phyloP scores from a whole-genome alignment of 495 filamentous ascomycete genomes.

The Trichocladium uniseriatum region DNA sequence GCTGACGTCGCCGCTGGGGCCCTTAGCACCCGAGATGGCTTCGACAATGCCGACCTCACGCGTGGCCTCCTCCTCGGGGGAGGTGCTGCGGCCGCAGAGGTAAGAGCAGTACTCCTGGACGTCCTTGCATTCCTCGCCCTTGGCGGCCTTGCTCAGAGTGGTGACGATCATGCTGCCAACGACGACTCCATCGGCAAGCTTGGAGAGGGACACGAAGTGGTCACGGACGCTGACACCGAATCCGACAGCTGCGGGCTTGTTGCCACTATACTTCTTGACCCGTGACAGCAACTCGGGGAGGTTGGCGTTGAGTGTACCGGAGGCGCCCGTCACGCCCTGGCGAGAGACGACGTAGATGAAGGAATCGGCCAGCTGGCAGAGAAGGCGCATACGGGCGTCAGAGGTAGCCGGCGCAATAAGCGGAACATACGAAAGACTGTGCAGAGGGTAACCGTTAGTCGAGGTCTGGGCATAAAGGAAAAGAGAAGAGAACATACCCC shows the following conservation, averaged over 20 bases:
- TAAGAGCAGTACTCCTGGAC: constrained; percentile 81
- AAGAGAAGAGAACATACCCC: constrained; percentile 41
- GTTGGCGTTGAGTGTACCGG: constrained; percentile 66
- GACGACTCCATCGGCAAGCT: constrained; percentile 89
- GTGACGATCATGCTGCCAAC: constrained; percentile 92
- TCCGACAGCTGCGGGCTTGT: constrained; percentile 81
- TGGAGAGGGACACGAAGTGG: constrained; percentile 78
- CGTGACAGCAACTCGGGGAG: constrained; percentile 71
- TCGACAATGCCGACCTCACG: constrained; percentile 57
- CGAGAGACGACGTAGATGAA: constrained; percentile 99
- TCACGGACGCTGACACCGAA: constrained; percentile 95
- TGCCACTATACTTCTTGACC: constrained; percentile 88
- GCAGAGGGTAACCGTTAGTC: constrained; percentile 1
- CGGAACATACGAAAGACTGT: constrained; percentile 79
- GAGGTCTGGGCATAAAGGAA: background rate
- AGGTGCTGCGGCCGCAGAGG: constrained; percentile 58
- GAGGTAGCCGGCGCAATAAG: constrained; percentile 91
- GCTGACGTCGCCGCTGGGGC: constrained; percentile 45
- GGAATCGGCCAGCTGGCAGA: constrained; percentile 94
- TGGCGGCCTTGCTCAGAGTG: constrained; percentile 58
- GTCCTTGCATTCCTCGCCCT: constrained; percentile 59
- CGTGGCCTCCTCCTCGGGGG: constrained; percentile 38
- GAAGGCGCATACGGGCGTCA: constrained; percentile 82
- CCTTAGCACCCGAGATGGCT: constrained; percentile 45
- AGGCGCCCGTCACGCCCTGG: constrained; percentile 93